Conservation (phyloP, 176 grass and related monocot genomes). For the Stipa capillata region DNA sequence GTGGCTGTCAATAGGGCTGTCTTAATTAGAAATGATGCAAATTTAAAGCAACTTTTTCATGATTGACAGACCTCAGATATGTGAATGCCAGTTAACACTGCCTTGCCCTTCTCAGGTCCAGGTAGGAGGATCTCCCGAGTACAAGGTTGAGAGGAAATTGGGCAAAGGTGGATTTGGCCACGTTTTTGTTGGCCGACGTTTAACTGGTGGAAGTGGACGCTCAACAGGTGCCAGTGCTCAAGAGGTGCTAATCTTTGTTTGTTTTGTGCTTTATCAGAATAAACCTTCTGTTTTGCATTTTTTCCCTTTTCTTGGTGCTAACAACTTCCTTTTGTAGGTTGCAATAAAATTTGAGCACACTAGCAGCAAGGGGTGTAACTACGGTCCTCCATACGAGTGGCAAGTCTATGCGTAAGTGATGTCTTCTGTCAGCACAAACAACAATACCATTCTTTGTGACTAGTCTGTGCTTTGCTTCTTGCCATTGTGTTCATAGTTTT, state of each 20-base stretch:
- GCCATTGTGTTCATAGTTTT: not conserved
- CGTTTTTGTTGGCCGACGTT: conserved; percentile 65
- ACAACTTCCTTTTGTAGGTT: conserved; percentile 35
- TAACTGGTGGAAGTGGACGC: conserved; percentile 39
- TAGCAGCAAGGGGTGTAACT: conserved; percentile 68
- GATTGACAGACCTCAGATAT: not conserved
- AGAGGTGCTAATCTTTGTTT: conserved; percentile 34
- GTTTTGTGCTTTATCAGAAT: not conserved
- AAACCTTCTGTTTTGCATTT: not conserved
- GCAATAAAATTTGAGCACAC: conserved; percentile 82
- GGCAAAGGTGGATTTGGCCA: conserved; percentile 84
- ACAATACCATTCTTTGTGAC: not conserved
- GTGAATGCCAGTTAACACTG: not conserved
- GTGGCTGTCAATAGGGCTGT: not conserved
- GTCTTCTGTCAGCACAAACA: not conserved
- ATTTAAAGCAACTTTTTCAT: not conserved
- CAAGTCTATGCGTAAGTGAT: conserved; percentile 63
- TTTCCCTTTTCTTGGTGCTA: not conserved
- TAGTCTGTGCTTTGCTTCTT: not conserved
- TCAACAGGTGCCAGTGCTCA: conserved; percentile 33
- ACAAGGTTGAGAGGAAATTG: conserved; percentile 68
- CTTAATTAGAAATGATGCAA: not conserved
- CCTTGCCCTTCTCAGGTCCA: conserved; percentile 46
- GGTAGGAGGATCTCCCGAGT: conserved; percentile 63
- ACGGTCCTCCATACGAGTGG: conserved; percentile 69